These are phyloP conservation scores for Lanmaoa pseudosensibilis DNA, from an alignment of 768 basidiomycete genomes.

Conservation along the genomic window DNA sequence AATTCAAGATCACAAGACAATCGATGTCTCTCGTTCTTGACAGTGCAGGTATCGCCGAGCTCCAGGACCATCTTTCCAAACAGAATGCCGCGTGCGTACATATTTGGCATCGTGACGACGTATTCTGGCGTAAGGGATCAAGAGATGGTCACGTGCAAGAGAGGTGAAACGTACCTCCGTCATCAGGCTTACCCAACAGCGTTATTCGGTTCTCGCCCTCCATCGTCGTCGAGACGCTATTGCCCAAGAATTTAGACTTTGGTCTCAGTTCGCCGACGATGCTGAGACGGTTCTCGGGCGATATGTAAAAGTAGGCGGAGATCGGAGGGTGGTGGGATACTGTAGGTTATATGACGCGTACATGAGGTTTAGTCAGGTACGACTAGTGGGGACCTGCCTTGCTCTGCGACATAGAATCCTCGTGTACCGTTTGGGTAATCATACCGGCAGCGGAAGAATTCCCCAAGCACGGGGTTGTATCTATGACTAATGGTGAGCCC, in stretches of 20 bases:
- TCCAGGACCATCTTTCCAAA: slow-evolving; percentile 97
- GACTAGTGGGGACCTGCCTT: slow-evolving; percentile 52
- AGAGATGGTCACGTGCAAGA: slow-evolving; percentile 1
- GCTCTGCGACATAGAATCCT: slow-evolving; percentile 96
- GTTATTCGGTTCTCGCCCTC: slow-evolving; percentile 92
- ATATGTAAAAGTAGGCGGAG: slow-evolving; percentile 94
- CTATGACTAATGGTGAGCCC: slow-evolving; percentile 38
- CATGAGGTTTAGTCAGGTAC: slow-evolving; percentile 5
- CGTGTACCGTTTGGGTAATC: slow-evolving; percentile 89
- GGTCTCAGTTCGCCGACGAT: slow-evolving; percentile 94
- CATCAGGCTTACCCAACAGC: slow-evolving; percentile 78
- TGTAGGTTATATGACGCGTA: slow-evolving; percentile 29
- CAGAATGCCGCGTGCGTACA: slow-evolving; percentile 87
- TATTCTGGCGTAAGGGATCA: slow-evolving; percentile 55
- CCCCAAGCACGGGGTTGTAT: slow-evolving; percentile 96
- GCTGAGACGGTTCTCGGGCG: slow-evolving; percentile 81
- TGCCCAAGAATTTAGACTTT: slow-evolving; percentile 95
- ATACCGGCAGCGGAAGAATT: slow-evolving; percentile 96
- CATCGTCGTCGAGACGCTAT: slow-evolving; percentile 94
- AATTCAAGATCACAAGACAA: slow-evolving; percentile 86
- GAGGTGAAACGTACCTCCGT: slow-evolving; percentile 64
- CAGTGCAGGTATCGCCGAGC: slow-evolving; percentile 84
- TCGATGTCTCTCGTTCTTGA: slow-evolving; percentile 78
- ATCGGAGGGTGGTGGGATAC: slow-evolving; percentile 95
- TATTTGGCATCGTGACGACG: slow-evolving; percentile 95